Evolutionary conservation across 768 basidiomycete species (phyloP).

Genomic region (Chalciporus piperatus): DNA sequence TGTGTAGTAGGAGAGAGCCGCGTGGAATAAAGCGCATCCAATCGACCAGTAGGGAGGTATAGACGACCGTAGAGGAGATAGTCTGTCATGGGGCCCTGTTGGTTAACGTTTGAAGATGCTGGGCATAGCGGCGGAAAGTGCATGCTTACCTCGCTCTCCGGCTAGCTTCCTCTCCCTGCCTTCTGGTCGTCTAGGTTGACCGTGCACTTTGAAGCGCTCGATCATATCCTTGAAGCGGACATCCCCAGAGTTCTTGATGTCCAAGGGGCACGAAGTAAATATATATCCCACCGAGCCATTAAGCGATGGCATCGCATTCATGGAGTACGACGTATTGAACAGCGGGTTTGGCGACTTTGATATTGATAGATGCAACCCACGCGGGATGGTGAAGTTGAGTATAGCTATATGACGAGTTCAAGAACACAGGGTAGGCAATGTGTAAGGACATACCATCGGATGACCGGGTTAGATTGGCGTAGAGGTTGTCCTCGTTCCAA

Average conservation of each 20-base stretch:
- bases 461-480: conserved; percentile 84
- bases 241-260: conserved; percentile 63
- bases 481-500: conserved; percentile 97
- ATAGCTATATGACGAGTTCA: conserved; percentile 52
- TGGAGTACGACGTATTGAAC: conserved; percentile 88
- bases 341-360: conserved; percentile 87
- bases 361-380: conserved; percentile 72
- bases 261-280: conserved; percentile 83
- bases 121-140: not conserved
- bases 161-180: conserved; percentile 77
- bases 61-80: conserved; percentile 92
- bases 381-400: conserved; percentile 87
- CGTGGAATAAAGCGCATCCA: conserved; percentile 88
- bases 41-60: conserved; percentile 82
- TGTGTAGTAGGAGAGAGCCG: conserved; percentile 78
- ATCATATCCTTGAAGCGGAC: conserved; percentile 87
- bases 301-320: conserved; percentile 90
- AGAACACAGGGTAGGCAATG: conserved; percentile 4
- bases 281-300: conserved; percentile 93
- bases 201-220: conserved; percentile 82
- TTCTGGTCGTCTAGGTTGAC: conserved; percentile 77
- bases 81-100: conserved; percentile 46
- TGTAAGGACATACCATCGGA: conserved; percentile 63
- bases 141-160: conserved; percentile 70
- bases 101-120: conserved; percentile 21